Conservation (phyloP, 768 basidiomycete species). For the Podaxis rugospora region DNA sequence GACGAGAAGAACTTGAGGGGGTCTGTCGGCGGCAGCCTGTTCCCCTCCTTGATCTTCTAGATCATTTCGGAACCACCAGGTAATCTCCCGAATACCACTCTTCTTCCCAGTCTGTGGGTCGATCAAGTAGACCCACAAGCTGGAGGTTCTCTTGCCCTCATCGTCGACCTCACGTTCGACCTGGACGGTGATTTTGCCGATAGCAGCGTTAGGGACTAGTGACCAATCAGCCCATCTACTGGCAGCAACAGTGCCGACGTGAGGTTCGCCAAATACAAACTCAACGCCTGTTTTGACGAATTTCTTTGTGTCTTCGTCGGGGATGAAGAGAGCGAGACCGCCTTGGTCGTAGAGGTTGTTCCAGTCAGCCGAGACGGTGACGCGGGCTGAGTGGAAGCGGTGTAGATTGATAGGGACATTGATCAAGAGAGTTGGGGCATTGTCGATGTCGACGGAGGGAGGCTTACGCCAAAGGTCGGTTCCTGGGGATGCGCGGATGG, state of each 20-base stretch:
- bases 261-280: constrained; percentile 24
- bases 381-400: constrained; percentile 26
- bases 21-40: constrained; percentile 3
- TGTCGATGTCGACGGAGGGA: constrained; percentile 25
- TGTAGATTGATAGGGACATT: constrained; percentile 24
- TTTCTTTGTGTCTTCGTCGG: constrained; percentile 27
- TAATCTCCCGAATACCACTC: constrained; percentile 26
- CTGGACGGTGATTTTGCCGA: constrained; percentile 24
- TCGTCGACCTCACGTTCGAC: constrained; percentile 25
- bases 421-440: constrained; percentile 24
- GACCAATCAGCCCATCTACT: constrained; percentile 29
- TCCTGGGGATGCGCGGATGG: constrained; percentile 22
- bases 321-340: constrained; percentile 27
- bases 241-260: constrained; percentile 25
- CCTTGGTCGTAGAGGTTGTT: constrained; percentile 28
- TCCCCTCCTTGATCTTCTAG: constrained; percentile 10
- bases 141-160: constrained; percentile 20
- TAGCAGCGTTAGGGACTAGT: constrained; percentile 22
- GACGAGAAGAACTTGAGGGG: constrained; percentile 18
- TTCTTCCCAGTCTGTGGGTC: constrained; percentile 27
- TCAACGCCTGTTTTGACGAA: constrained; percentile 30
- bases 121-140: constrained; percentile 27
- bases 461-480: constrained; percentile 31
- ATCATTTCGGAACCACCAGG: constrained; percentile 29
- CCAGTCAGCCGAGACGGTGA: constrained; percentile 25